phyloP scores from a whole-genome alignment of 495 filamentous ascomycete genomes.

The Talaromyces nanjingensis region DNA sequence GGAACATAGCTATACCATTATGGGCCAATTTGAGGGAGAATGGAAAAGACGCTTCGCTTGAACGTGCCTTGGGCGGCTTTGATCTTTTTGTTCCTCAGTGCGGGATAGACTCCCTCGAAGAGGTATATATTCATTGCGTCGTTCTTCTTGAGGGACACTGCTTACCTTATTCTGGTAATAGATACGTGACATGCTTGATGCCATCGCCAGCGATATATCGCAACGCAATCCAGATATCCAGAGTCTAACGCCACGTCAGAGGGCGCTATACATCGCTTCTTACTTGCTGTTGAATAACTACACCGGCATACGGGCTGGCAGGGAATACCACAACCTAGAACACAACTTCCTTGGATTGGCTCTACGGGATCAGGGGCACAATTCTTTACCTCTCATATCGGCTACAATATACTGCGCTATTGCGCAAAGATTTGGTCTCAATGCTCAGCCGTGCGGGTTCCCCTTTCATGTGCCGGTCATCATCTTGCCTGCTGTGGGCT shows the following conservation, averaged over 20 bases:
- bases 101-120: slow-evolving; percentile 61
- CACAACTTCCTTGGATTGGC: slow-evolving; percentile 80
- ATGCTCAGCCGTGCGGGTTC: slow-evolving; percentile 66
- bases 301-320: slow-evolving; percentile 55
- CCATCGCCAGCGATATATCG: slow-evolving; percentile 48
- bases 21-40: slow-evolving; percentile 55
- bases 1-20: slow-evolving; percentile 66
- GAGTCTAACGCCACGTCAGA: slow-evolving; percentile 49
- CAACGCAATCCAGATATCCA: slow-evolving; percentile 41
- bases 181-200: slow-evolving; percentile 57
- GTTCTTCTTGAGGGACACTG: neutral
- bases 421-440: slow-evolving; percentile 58
- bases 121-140: slow-evolving; percentile 40
- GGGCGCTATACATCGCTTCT: slow-evolving; percentile 56
- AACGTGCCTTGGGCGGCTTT: slow-evolving; percentile 70
- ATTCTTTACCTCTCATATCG: slow-evolving; percentile 72
- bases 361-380: slow-evolving; percentile 51
- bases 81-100: slow-evolving; percentile 80
- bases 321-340: slow-evolving; percentile 66
- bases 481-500: slow-evolving; percentile 49
- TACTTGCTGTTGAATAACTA: slow-evolving; percentile 62
- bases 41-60: slow-evolving; percentile 52
- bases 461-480: slow-evolving; percentile 75
- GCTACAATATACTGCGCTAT: slow-evolving; percentile 64
- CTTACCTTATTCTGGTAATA: slow-evolving; percentile 17